These are phyloP conservation scores for Coelastrella sp. DNA, from an alignment of 139 green algal species.

Conservation along the genomic window DNA sequence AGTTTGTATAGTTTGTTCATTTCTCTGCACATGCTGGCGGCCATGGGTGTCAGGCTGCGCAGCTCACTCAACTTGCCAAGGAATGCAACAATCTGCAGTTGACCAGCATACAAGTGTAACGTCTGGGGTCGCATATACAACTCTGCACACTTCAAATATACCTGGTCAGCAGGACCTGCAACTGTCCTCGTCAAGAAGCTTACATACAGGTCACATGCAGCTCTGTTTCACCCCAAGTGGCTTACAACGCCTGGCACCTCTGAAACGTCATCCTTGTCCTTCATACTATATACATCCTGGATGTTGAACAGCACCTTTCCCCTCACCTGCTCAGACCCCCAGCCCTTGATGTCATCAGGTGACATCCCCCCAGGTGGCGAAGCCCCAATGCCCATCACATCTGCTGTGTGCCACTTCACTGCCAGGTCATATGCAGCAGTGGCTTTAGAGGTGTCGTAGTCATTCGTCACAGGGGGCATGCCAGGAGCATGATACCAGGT, in stretches of 20 bases:
- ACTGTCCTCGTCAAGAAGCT: not conserved
- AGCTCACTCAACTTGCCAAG: slow-evolving; percentile 79
- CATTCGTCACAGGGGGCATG: slow-evolving; percentile 83
- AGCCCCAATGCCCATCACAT: slow-evolving; percentile 77
- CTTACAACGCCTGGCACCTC: not conserved
- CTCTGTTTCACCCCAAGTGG: too few relatives aligned
- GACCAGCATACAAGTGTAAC: too few relatives aligned
- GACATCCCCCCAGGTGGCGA: slow-evolving; percentile 47
- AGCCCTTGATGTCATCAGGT: slow-evolving; percentile 71
- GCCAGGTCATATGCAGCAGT: slow-evolving; percentile 76
- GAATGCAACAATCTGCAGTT: slow-evolving; percentile 70
- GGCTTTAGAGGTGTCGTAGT: slow-evolving; percentile 79
- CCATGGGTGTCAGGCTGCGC: slow-evolving; percentile 51
- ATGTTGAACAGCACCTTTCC: too few relatives aligned
- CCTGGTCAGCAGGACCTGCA: too few relatives aligned
- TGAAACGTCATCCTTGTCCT: not conserved
- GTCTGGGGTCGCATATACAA: too few relatives aligned
- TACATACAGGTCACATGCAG: not conserved
- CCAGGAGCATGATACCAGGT: slow-evolving; percentile 83
- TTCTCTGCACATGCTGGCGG: slow-evolving; percentile 31
- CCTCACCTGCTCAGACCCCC: slow-evolving; percentile 66
- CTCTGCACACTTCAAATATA: too few relatives aligned
- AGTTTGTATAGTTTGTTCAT: slow-evolving; percentile 78
- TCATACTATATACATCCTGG: not conserved
- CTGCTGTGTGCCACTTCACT: slow-evolving; percentile 74